A percentile compares a stretch with the other conserved stretches of the same genome.
Evolutionary conservation across 352 stramenopile genomes (phyloP).

Genomic region (Phytopythium boreale): DNA sequence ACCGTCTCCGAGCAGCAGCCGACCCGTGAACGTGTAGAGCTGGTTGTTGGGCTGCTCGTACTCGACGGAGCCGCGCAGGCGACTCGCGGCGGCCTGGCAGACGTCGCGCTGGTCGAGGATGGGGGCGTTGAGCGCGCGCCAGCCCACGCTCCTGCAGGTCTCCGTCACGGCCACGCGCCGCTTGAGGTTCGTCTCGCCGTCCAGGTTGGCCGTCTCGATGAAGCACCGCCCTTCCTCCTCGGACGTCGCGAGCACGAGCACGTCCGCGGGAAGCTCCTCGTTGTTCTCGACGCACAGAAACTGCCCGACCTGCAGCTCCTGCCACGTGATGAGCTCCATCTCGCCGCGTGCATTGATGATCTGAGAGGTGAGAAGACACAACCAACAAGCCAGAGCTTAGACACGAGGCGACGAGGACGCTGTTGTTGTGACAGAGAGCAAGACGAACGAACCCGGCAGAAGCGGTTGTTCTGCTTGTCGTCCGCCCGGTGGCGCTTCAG

Average conservation of each 20-base stretch:
- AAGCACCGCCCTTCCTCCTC: conserved; percentile 73
- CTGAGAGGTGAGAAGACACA: conserved; percentile 13
- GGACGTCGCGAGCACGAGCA: conserved; percentile 81
- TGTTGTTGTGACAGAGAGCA: background rate
- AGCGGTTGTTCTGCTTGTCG: conserved; percentile 55
- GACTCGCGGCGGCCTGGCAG: conserved; percentile 20
- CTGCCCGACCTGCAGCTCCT: conserved; percentile 74
- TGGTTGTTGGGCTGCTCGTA: conserved; percentile 83
- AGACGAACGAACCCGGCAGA: conserved; percentile 30
- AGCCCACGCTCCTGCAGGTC: conserved; percentile 31
- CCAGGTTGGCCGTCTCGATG: conserved; percentile 85
- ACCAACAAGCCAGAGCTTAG: background rate
- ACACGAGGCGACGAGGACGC: background rate
- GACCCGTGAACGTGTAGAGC: conserved; percentile 73
- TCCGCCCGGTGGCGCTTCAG: conserved; percentile 67
- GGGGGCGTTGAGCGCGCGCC: conserved; percentile 23
- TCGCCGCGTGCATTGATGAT: conserved; percentile 42
- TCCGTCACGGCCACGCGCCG: conserved; percentile 44
- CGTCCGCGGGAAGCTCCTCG: conserved; percentile 86
- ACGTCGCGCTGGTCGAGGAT: conserved; percentile 29
- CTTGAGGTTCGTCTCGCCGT: conserved; percentile 91
- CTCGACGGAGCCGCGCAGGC: conserved; percentile 42
- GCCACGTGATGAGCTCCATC: conserved; percentile 55
- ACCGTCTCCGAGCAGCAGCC: conserved; percentile 32
- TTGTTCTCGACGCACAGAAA: conserved; percentile 75